Percentiles rank a stretch among this genome's conserved stretches.
Conservation (phyloP, 108 stramenopile species). For the Discostella stelligeroides region DNA sequence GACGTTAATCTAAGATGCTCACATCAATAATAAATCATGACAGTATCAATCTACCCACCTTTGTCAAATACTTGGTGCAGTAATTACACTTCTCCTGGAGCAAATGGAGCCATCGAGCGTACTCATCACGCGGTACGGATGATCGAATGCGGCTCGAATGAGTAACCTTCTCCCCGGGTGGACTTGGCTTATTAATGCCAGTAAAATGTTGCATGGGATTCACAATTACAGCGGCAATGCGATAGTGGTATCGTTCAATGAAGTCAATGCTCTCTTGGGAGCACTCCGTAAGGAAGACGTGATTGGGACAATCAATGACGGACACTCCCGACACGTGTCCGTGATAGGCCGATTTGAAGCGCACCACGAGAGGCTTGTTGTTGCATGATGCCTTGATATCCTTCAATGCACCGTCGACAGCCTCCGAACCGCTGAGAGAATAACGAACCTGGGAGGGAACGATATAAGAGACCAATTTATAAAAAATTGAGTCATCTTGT, state of each 20-base stretch:
- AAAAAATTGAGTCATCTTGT: no score
- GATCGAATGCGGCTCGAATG: slow-evolving; percentile 24
- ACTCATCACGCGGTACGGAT: slow-evolving; percentile 32
- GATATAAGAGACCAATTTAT: no score
- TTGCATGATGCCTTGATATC: slow-evolving; percentile 50
- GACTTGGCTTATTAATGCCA: slow-evolving; percentile 57
- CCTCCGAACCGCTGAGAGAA: slow-evolving; percentile 52
- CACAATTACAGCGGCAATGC: slow-evolving; percentile 60
- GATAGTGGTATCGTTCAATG: slow-evolving; percentile 61
- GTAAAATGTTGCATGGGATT: slow-evolving; percentile 68
- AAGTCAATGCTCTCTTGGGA: slow-evolving; percentile 40
- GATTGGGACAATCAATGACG: slow-evolving; percentile 43
- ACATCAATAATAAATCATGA: background rate
- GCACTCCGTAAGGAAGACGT: slow-evolving; percentile 57
- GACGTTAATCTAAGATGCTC: background rate
- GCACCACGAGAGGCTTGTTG: slow-evolving; percentile 48
- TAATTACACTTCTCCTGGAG: slow-evolving; percentile 56
- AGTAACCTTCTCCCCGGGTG: slow-evolving; percentile 61
- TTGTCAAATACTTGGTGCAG: slow-evolving; percentile 64
- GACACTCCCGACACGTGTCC: slow-evolving; percentile 59
- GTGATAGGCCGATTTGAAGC: slow-evolving; percentile 61
- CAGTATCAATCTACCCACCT: slow-evolving; percentile 9
- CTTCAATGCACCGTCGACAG: slow-evolving; percentile 58
- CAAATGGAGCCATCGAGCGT: slow-evolving; percentile 53
- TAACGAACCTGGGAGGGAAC: slow-evolving; percentile 40